Evolutionary conservation across 257 asterid genomes (phyloP), one percentile per base, ranked within the genome.

Genomic region (Jasminum sambac): DNA sequence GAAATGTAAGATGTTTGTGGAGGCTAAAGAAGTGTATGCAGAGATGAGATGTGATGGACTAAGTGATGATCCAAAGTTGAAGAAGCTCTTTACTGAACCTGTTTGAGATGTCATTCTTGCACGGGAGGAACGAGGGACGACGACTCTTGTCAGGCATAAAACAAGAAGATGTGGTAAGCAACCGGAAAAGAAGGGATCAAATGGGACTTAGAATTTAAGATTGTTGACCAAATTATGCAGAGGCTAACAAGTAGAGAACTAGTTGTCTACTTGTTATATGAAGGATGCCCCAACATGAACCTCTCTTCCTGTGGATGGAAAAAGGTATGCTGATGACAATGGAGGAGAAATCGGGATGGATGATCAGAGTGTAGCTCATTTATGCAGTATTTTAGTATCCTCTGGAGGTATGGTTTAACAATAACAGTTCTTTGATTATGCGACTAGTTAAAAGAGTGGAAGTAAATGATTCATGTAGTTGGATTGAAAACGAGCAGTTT

Each of bases 11-110:
- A 63, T 83, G 67, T 77, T 84, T 60, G 82, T 64, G 46, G 77
- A 83, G 80, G 99, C 96, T 48, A 76, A 82, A 74, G 94, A 90
- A 40, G 68, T 88, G n/a, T 81, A 84, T 76, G 37, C 72, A 34
- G 96, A 89, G 87, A 94, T 89, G 96, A 85, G 8, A 62, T 74
- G 80, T 37, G 61, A 59, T 17, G 90, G 87, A 68, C 21, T 82
- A 52, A 59, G 11, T 3, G 82, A 76, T 57, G 95, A 91, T 69
- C 88, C 84, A 0, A 73, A 77, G 44, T 83, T 94, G 63, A 82
- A 61, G 79, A 91, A 88, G 87, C 88, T 88, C 17, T 23, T 94
- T 11, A 79, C 79, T 71, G 84, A 78, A 40, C 84, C 86, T 4
- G 67, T 36, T 37, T 55, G 16, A 44, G 58, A 5, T 17, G 66